phyloP scores from a whole-genome alignment of 805 yeast species.

The Ogataea polymorpha region DNA sequence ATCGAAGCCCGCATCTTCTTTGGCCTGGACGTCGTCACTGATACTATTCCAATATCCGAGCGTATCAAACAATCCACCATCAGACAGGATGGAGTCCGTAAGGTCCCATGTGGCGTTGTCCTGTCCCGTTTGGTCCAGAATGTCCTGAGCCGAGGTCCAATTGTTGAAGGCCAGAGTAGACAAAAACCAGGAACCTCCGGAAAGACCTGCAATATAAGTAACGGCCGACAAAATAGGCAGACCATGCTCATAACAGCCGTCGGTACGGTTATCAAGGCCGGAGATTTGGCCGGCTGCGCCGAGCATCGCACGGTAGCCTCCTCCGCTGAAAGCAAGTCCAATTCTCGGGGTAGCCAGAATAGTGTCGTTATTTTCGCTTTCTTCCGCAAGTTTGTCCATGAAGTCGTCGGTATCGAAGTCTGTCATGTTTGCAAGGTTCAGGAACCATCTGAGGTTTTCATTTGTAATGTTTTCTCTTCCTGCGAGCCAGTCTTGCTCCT shows the following conservation, averaged over 20 bases:
- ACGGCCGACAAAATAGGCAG: constrained; percentile 74
- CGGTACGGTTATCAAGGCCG: constrained; percentile 74
- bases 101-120: constrained; percentile 66
- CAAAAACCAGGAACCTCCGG: constrained; percentile 84
- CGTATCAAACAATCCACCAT: constrained; percentile 58
- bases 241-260: constrained; percentile 47
- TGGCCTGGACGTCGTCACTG: constrained; percentile 47
- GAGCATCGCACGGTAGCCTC: constrained; percentile 89
- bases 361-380: constrained; percentile 30
- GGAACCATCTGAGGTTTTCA: constrained; percentile 43
- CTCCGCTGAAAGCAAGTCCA: constrained; percentile 72
- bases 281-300: constrained; percentile 80
- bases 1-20: constrained; percentile 62
- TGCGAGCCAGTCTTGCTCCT: constrained; percentile 53
- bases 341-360: constrained; percentile 38
- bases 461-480: constrained; percentile 45
- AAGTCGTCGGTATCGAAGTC: constrained; percentile 47
- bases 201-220: constrained; percentile 70
- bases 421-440: constrained; percentile 43
- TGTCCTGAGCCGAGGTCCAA: constrained; percentile 67
- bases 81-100: constrained; percentile 53
- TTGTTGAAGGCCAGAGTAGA: constrained; percentile 66
- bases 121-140: constrained; percentile 39
- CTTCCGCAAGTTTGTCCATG: constrained; percentile 29
- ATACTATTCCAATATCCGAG: constrained; percentile 53